These are phyloP conservation scores for Aegle marmelos DNA, from an alignment of 345 rosid species.

Conservation along the genomic window DNA sequence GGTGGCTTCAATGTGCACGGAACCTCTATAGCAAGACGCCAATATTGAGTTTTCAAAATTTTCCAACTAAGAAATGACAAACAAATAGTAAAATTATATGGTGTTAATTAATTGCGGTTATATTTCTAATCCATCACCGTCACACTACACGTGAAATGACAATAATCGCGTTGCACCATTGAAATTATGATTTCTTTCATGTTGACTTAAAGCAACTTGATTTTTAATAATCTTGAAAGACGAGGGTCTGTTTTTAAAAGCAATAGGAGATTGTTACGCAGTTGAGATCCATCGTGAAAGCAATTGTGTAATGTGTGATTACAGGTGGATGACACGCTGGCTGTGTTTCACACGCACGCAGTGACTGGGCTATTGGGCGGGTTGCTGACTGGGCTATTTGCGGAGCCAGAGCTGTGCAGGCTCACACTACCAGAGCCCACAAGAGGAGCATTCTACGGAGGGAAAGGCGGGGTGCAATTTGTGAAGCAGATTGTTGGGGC, in stretches of 20 bases:
- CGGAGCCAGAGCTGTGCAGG: slow-evolving; percentile 64
- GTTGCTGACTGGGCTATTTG: slow-evolving; percentile 72
- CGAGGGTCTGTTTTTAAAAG: background rate
- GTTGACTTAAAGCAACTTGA: background rate
- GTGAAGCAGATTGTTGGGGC: slow-evolving; percentile 80
- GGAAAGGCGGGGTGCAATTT: slow-evolving; percentile 61
- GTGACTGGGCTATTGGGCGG: slow-evolving; percentile 89
- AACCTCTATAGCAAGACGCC: background rate
- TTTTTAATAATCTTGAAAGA: background rate
- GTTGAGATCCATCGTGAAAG: too few relatives aligned
- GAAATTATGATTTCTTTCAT: background rate
- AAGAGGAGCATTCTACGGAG: slow-evolving; percentile 81
- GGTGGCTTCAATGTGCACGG: background rate
- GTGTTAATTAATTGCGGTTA: background rate
- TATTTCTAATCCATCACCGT: background rate
- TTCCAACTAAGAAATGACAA: background rate
- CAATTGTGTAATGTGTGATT: too few relatives aligned
- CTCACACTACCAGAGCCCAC: slow-evolving; percentile 39
- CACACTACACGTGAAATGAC: background rate
- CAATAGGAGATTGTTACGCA: too few relatives aligned
- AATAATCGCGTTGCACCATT: background rate
- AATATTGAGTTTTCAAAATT: background rate
- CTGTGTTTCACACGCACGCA: slow-evolving; percentile 93
- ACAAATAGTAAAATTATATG: background rate
- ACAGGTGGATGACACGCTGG: slow-evolving; percentile 83